Evolutionary conservation across 306 rosid species (phyloP), one percentile per base, ranked within the genome.

Genomic region (cucumber (Cucumis sativus)): DNA sequence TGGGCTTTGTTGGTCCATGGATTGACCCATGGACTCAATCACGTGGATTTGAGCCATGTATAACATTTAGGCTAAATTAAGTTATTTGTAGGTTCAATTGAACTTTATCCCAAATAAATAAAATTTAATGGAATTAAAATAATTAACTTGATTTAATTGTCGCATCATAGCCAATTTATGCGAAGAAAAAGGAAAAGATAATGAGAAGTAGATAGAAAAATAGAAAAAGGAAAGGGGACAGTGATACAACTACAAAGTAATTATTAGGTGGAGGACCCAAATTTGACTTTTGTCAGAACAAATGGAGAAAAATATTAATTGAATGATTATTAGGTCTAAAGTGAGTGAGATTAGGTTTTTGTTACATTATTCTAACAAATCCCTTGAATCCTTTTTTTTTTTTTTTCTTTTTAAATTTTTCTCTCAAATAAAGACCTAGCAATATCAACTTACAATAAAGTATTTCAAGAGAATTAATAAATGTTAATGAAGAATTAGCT

Each of bases 251-350:
- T 43, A 43, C 5, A 68, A 68, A 68, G 74, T 41, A 43, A 43
- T 21, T 20, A 20, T 47, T 68, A 40, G 74, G 74, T 41, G 35
- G 17, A 43, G 55, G 74, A 68, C 55, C 56, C 74, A 68, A 68
- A 68, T 20, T 68, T 68, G 74, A 68, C 74, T 40, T 68, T 68
- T 39, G 0, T 5, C 35, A 9, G 11, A 18, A 18, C 54, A 3
- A 41, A 68, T 11, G 4, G 2, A 13, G 16, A 7, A 43, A 43
- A 6, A 4, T 41, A 35, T 43, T 43, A 20, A 68, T 43, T 10
- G 21, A 68, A 68, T 41, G 56, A 68, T 68, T 68, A 68, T 68
- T 68, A 68, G 74, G 37, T 68, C 74, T 41, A 63, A 67, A 43
- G n/a, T 41, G 51, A 65, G 72, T 65, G 49, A 68, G 25, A 41